Conservation (phyloP, 2,329 filamentous ascomycete genomes). For the Phoma sp. region DNA sequence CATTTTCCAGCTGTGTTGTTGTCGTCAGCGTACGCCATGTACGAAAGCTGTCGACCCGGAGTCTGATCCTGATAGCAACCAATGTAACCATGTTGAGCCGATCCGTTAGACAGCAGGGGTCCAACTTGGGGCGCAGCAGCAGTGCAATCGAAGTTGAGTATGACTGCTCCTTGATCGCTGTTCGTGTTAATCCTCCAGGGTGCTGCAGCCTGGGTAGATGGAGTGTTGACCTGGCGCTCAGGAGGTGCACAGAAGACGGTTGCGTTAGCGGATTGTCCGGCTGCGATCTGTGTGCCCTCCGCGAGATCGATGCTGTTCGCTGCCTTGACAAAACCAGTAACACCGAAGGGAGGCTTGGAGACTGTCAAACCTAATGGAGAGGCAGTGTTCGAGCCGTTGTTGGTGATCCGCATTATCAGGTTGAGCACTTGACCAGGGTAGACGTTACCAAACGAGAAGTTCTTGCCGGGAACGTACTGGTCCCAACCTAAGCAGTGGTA, state of each 20-base stretch:
- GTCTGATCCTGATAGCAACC: slow-evolving; percentile 66
- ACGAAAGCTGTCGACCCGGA: slow-evolving; percentile 59
- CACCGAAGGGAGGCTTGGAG: slow-evolving; percentile 66
- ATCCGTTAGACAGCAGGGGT: slow-evolving; percentile 54
- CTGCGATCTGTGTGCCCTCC: slow-evolving; percentile 60
- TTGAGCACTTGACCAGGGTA: slow-evolving; percentile 57
- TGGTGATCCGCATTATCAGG: slow-evolving; percentile 62
- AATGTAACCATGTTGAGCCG: slow-evolving; percentile 59
- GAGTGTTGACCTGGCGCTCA: slow-evolving; percentile 63
- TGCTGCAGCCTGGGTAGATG: slow-evolving; percentile 57
- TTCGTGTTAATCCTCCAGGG: slow-evolving; percentile 63
- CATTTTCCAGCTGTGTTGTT: slow-evolving; percentile 56
- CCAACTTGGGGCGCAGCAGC: slow-evolving; percentile 62
- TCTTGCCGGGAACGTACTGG: slow-evolving; percentile 49
- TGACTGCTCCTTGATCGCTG: slow-evolving; percentile 53
- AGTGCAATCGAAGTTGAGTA: slow-evolving; percentile 59
- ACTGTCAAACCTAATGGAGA: slow-evolving; percentile 54
- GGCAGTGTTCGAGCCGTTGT: slow-evolving; percentile 49
- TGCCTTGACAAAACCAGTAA: slow-evolving; percentile 60
- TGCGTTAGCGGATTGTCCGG: slow-evolving; percentile 60
- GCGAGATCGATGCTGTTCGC: slow-evolving; percentile 64
- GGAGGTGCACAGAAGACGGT: slow-evolving; percentile 62
- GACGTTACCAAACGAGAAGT: slow-evolving; percentile 64
- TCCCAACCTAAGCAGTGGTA: slow-evolving; percentile 49
- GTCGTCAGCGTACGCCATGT: slow-evolving; percentile 50